Evolutionary conservation across 2,329 filamentous ascomycete species (phyloP).

Genomic region (Thielaviopsis ethacetica): DNA sequence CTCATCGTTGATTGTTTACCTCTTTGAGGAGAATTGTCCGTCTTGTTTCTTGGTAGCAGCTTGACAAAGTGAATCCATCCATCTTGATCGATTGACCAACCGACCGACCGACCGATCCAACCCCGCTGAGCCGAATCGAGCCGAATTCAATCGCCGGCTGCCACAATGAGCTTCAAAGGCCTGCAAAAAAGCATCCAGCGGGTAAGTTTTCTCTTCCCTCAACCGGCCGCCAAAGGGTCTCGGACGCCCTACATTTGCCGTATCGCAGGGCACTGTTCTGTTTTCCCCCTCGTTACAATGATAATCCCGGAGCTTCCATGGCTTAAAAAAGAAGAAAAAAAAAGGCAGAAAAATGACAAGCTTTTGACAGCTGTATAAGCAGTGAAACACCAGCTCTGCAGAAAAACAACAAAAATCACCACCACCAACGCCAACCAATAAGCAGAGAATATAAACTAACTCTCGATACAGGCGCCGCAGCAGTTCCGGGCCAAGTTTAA

Average conservation of each 20-base stretch:
- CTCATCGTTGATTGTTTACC: not conserved
- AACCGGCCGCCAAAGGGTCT: not conserved
- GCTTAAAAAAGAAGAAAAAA: constrained; percentile 5
- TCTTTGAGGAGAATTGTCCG: not conserved
- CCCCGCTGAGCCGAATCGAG: not conserved
- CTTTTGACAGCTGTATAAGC: no score
- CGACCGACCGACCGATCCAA: not conserved
- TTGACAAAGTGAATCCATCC: not conserved
- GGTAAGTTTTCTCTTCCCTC: constrained; percentile 34
- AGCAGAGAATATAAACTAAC: not conserved
- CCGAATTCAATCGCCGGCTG: not conserved
- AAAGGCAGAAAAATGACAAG: no score
- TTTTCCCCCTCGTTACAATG: not conserved
- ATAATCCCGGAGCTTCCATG: constrained; percentile 8
- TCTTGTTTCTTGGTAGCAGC: not conserved
- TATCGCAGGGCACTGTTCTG: not conserved
- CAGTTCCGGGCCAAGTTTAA: constrained; percentile 85
- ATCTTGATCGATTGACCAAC: not conserved
- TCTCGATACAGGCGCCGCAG: constrained; percentile 55
- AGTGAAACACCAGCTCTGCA: not conserved
- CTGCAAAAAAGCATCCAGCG: constrained; percentile 79
- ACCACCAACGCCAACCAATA: not conserved
- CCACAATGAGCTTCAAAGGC: constrained; percentile 86
- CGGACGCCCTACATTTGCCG: not conserved
- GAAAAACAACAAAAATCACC: not conserved